A percentile compares a stretch with the other conserved stretches of the same genome.
phyloP scores from a whole-genome alignment of 2,329 filamentous ascomycete species.

The Plectosphaerella sp. region DNA sequence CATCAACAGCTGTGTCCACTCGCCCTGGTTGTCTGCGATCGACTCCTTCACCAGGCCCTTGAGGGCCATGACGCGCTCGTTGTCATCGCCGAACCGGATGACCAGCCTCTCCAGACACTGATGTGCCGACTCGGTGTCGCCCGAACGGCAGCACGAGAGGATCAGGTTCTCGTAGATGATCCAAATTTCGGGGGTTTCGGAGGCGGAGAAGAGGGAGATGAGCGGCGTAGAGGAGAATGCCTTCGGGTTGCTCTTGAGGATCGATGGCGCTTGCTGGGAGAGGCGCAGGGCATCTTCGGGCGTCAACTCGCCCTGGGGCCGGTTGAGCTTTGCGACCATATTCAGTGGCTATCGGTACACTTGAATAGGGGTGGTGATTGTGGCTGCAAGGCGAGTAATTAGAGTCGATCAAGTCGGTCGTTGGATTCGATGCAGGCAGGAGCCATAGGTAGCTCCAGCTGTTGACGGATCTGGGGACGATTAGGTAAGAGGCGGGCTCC shows the following conservation, averaged over 20 bases:
- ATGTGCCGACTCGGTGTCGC: conserved; percentile 74
- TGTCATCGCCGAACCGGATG: conserved; percentile 73
- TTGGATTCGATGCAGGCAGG: background rate
- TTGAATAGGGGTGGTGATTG: background rate
- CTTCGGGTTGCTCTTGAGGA: conserved; percentile 50
- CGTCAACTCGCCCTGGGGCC: conserved; percentile 52
- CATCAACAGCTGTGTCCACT: conserved; percentile 65
- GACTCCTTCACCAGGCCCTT: conserved; percentile 83
- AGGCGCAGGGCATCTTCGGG: conserved; percentile 51
- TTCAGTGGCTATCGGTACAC: conserved; percentile 1
- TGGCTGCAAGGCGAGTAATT: background rate
- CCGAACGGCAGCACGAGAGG: conserved; percentile 76
- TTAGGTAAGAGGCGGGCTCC: no score
- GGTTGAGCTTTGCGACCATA: conserved; percentile 51
- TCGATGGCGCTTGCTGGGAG: conserved; percentile 55
- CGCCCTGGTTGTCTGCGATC: conserved; percentile 60
- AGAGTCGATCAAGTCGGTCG: no score
- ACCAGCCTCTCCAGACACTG: conserved; percentile 71
- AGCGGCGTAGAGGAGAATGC: conserved; percentile 51
- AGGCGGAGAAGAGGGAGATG: conserved; percentile 45
- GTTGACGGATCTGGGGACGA: background rate
- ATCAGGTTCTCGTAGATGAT: conserved; percentile 82
- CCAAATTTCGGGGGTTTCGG: conserved; percentile 80
- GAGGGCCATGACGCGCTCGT: conserved; percentile 83
- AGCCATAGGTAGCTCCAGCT: background rate